phyloP scores from a whole-genome alignment of 345 rosid species.

The Angophora floribunda region DNA sequence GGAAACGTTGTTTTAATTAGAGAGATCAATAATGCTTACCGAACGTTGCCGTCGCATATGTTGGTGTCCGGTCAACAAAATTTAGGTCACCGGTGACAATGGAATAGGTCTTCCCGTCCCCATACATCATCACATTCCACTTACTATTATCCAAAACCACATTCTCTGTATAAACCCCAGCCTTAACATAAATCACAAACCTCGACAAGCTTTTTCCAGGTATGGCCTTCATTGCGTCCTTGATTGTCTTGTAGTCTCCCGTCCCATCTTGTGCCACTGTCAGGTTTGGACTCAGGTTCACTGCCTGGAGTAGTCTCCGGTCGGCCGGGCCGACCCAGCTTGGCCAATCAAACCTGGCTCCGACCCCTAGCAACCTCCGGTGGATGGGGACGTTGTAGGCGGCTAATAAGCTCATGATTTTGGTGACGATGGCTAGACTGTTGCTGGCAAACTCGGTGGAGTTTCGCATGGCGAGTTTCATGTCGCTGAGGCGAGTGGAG shows the following conservation, averaged over 20 bases:
- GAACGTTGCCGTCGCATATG: slow-evolving; percentile 43
- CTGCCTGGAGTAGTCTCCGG: slow-evolving; percentile 37
- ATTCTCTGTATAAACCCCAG: slow-evolving; percentile 51
- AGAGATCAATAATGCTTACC: slow-evolving; percentile 19
- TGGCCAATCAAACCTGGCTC: slow-evolving; percentile 7
- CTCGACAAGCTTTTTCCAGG: slow-evolving; percentile 31
- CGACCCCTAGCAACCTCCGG: slow-evolving; percentile 23
- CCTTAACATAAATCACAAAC: slow-evolving; percentile 54
- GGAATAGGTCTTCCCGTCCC: slow-evolving; percentile 48
- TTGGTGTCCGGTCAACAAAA: slow-evolving; percentile 30
- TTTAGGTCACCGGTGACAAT: slow-evolving; percentile 42
- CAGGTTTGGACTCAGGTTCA: slow-evolving; percentile 16
- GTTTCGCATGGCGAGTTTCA: slow-evolving; percentile 5
- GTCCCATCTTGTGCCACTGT: slow-evolving; percentile 53
- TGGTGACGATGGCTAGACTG: slow-evolving; percentile 37
- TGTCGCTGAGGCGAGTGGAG: background rate
- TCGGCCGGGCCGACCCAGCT: slow-evolving; percentile 38
- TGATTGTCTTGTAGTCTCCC: slow-evolving; percentile 32
- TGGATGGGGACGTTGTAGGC: slow-evolving; percentile 41
- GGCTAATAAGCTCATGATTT: slow-evolving; percentile 28
- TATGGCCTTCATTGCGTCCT: slow-evolving; percentile 33
- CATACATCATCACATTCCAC: slow-evolving; percentile 81
- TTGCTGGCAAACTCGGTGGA: slow-evolving; percentile 16
- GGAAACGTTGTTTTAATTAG: background rate
- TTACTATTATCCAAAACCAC: slow-evolving; percentile 36